These are phyloP conservation scores for Sporisorium sorghi DNA, from an alignment of 1,284 basidiomycete species.

Conservation along the genomic window DNA sequence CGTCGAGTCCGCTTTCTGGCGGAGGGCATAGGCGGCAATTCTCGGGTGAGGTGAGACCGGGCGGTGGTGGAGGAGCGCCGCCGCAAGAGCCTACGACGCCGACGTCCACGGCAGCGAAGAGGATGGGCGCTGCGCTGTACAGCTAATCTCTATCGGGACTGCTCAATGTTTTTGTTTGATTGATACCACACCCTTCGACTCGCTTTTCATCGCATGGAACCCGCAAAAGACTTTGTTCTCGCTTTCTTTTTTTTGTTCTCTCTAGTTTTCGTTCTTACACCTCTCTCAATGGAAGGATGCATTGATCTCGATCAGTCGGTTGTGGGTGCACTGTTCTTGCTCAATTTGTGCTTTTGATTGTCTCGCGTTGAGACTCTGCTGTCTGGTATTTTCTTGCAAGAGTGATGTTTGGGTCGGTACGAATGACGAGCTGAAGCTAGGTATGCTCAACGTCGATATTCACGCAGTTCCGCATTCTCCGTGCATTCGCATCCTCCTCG, in stretches of 20 bases:
- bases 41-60: constrained; percentile 16
- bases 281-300: constrained; percentile 4
- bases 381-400: too few species aligned
- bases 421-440: too few species aligned
- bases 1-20: constrained; percentile 17
- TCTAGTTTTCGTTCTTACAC: background rate
- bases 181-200: background rate
- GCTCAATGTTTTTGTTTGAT: background rate
- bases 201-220: constrained; percentile 6
- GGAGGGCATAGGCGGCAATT: constrained; percentile 27
- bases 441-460: too few species aligned
- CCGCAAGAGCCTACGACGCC: constrained; percentile 30
- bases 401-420: too few species aligned
- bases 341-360: too few species aligned
- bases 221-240: background rate
- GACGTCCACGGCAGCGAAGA: constrained; percentile 20
- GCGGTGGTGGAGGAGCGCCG: background rate
- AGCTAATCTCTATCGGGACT: constrained; percentile 6
- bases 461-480: too few species aligned
- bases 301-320: background rate
- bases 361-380: too few species aligned
- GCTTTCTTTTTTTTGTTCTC: too few species aligned
- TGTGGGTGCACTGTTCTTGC: too few species aligned
- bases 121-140: constrained; percentile 49
- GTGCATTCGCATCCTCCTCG: too few species aligned